phyloP scores from a whole-genome alignment of 352 stramenopile species.

The Phytophthora ramorum region DNA sequence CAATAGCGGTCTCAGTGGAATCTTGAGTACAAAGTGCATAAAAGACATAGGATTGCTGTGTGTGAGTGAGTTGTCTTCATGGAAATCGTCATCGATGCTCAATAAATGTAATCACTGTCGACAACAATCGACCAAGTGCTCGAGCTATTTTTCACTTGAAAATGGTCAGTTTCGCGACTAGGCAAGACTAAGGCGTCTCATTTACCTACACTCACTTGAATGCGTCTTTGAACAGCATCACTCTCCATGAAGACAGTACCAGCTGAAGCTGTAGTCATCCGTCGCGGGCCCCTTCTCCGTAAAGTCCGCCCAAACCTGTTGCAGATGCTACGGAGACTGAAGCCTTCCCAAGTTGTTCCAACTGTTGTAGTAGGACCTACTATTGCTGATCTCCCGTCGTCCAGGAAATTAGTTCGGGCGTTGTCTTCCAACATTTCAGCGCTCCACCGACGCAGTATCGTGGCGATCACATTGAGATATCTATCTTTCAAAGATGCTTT shows the following conservation, averaged over 20 bases:
- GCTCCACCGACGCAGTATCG: constrained; percentile 11
- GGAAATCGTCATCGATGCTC: too few species aligned
- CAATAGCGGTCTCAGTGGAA: not conserved
- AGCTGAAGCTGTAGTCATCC: constrained; percentile 7
- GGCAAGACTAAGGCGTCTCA: too few species aligned
- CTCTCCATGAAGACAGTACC: constrained; percentile 14
- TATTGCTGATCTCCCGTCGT: not conserved
- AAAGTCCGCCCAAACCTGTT: not conserved
- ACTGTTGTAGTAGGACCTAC: not conserved
- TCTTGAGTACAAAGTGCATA: too few species aligned
- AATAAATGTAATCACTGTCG: too few species aligned
- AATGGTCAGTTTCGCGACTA: too few species aligned
- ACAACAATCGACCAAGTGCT: too few species aligned
- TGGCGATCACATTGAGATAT: constrained; percentile 13
- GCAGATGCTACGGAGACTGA: not conserved
- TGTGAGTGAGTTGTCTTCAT: too few species aligned
- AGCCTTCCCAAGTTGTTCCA: too few species aligned
- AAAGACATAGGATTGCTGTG: too few species aligned
- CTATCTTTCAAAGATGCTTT: constrained; percentile 36
- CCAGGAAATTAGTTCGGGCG: not conserved
- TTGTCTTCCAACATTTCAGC: constrained; percentile 1
- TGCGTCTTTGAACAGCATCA: too few species aligned
- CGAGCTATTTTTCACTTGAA: too few species aligned
- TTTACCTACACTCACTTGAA: too few species aligned
- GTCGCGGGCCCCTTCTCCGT: not conserved